Conservation (phyloP, 805 yeast species). For the Hanseniaspora valbyensis region DNA sequence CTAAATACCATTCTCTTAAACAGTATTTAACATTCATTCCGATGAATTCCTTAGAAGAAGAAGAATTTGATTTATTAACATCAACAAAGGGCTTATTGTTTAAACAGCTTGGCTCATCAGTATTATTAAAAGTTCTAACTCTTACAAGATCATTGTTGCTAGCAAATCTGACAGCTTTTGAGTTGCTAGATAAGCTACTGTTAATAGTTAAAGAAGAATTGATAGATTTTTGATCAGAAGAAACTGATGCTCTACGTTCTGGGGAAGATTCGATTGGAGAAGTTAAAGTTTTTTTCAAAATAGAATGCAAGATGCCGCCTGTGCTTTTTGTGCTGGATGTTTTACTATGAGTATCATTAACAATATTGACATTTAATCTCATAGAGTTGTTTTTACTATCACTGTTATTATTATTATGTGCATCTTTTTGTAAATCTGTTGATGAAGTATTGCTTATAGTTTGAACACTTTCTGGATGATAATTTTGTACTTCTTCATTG, state of each 20-base stretch:
- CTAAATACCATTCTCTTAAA: slow-evolving; percentile 8
- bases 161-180: slow-evolving; percentile 8
- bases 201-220: slow-evolving; percentile 20
- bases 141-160: slow-evolving; percentile 9
- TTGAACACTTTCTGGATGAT: no score
- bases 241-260: slow-evolving; percentile 11
- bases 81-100: not conserved
- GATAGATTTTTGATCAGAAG: slow-evolving; percentile 23
- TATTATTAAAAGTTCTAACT: slow-evolving; percentile 7
- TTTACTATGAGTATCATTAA: not conserved
- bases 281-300: not conserved
- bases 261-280: not conserved
- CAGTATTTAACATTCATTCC: slow-evolving; percentile 9
- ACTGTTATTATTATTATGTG: no score
- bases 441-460: not conserved
- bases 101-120: not conserved
- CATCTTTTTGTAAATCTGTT: not conserved
- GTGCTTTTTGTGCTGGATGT: not conserved
- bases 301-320: not conserved
- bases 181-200: slow-evolving; percentile 10
- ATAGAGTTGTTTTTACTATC: not conserved
- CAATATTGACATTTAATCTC: not conserved
- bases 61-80: no score
- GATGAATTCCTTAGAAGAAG: slow-evolving; percentile 2
- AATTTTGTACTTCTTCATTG: no score